Base-by-base conservation (phyloP, 176 grass and related monocot genomes). In the Raddia guianensis region DNA sequence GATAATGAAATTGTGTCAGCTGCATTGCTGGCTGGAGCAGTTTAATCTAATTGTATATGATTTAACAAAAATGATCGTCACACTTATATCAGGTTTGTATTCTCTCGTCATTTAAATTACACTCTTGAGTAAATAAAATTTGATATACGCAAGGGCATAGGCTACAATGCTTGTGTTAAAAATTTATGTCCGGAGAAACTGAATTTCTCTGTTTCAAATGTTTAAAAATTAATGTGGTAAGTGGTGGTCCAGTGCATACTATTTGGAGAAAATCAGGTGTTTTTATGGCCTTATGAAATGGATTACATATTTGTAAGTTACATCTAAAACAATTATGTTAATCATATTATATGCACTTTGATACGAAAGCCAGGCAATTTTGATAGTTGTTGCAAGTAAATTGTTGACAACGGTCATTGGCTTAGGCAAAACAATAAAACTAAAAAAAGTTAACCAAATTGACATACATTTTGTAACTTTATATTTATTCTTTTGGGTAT, bases 341-440 rank as follows among this genome's bases (percentile, higher is more conserved):
- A 71, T 21, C 21, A 16, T 34, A 72, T 81, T 62, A 5, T 20
- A 61, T 81, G 15, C 27, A 49, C 49, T 35, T 70, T 80, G 53
- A 70, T 16, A 48, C 57, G 20, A 80, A 80, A 40, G 4, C 75
- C 66, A 19, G 65, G 18, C 16, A n/a, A 42, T 14, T 37, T 78
- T 51, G 15, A 42, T 78, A 18, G 27, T 51, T 73, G 7, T 55
- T 40, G 37, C 37, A 40, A 52, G 32, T 60, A 60, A 46, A 45
- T 60, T 27, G 43, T 60, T 27, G 7, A 21, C 73, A 62, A 61
- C 3, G 55, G 56, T 14, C n/a, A 48, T 76, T 62, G n/a, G 32
- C 18, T 75, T 75, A 21, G 8, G 35, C 59, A 63, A 9, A 32
- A 50, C 15, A 63, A 61, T 47, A 49, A 8, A 48, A 61, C n/a